Evolutionary conservation across 192 early-diverging fungal species (phyloP).

Genomic region (Podila epicladia): DNA sequence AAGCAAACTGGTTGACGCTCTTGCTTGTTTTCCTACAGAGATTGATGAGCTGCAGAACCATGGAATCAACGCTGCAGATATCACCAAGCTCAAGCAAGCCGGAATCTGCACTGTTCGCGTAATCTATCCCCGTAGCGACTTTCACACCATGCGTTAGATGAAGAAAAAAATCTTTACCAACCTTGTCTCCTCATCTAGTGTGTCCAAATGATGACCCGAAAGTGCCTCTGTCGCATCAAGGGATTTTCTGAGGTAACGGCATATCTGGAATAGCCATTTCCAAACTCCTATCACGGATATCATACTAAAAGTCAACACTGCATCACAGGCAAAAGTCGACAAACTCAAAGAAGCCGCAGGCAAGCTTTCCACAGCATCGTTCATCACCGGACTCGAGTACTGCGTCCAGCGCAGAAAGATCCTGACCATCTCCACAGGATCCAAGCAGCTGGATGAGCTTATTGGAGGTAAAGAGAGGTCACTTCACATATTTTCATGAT

Average conservation of each 20-base stretch:
- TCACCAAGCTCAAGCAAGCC: constrained; percentile 79
- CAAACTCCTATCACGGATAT: neutral
- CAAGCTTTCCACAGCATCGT: constrained; percentile 70
- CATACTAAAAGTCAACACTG: neutral
- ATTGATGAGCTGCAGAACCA: constrained; percentile 67
- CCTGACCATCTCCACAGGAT: constrained; percentile 76
- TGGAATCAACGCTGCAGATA: constrained; percentile 82
- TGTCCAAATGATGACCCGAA: constrained; percentile 78
- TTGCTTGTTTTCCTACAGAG: constrained; percentile 16
- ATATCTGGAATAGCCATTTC: neutral
- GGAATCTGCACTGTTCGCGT: constrained; percentile 82
- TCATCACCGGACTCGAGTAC: constrained; percentile 75
- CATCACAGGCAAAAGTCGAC: constrained; percentile 71
- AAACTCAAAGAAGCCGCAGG: constrained; percentile 86
- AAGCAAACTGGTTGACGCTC: neutral
- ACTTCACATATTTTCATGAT: neutral
- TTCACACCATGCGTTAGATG: neutral
- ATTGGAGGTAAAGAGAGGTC: constrained; percentile 63
- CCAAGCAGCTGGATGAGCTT: constrained; percentile 80
- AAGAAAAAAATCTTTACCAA: neutral
- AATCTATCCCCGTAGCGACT: constrained; percentile 5
- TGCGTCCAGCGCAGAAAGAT: constrained; percentile 65
- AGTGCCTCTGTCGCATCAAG: constrained; percentile 75
- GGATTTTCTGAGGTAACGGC: constrained; percentile 73
- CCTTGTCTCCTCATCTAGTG: constrained; percentile 50